Percentiles rank a stretch among this genome's conserved stretches.
Evolutionary conservation across 768 basidiomycete species (phyloP).

Genomic region (Lactarius vividus): DNA sequence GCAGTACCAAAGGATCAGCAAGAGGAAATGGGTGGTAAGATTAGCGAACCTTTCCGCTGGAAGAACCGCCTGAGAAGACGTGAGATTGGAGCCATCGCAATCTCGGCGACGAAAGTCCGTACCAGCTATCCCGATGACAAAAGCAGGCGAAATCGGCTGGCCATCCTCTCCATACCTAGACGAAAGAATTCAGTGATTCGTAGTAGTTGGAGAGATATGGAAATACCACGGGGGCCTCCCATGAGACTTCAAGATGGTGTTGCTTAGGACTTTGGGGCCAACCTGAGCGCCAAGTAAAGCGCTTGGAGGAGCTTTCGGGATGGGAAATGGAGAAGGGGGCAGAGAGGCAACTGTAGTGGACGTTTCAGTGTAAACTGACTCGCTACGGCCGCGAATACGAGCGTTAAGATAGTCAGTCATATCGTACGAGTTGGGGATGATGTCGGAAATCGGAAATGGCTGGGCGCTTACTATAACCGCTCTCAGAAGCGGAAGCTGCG

Average conservation of each 20-base stretch:
- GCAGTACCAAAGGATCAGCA: slow-evolving; percentile 11
- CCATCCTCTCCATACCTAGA: slow-evolving; percentile 79
- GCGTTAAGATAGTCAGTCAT: slow-evolving; percentile 22
- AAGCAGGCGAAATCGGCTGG: slow-evolving; percentile 64
- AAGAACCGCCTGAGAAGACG: slow-evolving; percentile 58
- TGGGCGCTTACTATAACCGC: neutral
- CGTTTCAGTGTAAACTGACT: slow-evolving; percentile 12
- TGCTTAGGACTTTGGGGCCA: slow-evolving; percentile 48
- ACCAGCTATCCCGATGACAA: slow-evolving; percentile 85
- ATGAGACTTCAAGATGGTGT: slow-evolving; percentile 77
- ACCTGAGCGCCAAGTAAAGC: slow-evolving; percentile 2
- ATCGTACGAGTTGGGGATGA: neutral
- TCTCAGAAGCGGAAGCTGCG: slow-evolving; percentile 16
- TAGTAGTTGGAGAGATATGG: slow-evolving; percentile 6
- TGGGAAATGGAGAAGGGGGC: slow-evolving; percentile 17
- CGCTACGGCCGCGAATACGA: slow-evolving; percentile 5
- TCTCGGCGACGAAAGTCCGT: neutral
- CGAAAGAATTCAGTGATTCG: slow-evolving; percentile 20
- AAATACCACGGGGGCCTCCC: slow-evolving; percentile 79
- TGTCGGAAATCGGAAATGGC: neutral
- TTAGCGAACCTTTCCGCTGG: slow-evolving; percentile 72
- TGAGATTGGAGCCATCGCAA: neutral
- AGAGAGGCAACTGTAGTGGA: slow-evolving; percentile 17
- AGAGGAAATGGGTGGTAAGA: neutral
- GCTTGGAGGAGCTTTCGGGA: slow-evolving; percentile 8